Base-by-base conservation (phyloP, 495 filamentous ascomycete species). In the Neurospora cerealis region DNA sequence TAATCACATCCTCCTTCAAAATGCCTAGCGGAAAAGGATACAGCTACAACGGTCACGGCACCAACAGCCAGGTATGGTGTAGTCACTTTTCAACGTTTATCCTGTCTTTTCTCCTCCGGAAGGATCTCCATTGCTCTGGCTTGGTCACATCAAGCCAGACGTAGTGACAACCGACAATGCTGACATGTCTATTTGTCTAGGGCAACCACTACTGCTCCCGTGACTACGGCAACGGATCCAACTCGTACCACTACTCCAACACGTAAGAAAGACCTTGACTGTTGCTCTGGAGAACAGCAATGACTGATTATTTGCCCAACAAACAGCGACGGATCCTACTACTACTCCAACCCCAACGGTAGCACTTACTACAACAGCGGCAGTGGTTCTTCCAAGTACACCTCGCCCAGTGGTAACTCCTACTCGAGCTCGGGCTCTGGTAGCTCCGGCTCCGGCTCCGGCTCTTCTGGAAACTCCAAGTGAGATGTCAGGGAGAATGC, bases 331-430 rank as follows among this genome's bases (percentile, higher is more conserved):
- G 86, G 87, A 9, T 86, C 83, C n/a, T 90, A 89, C 83, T 88
- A 89, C 77, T 89, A 89, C 79, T 87, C 83, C 71, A 90, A 89
- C 79, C 79, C 87, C 54, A 82, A 89, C 71, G 83, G 84, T 4
- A 83, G 81, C 75, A 83, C 80, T 32, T 86, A 85, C 79, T 79
- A 84, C 80, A 84, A 85, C 77, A 78, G 83, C 70, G 83, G 85
- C 74, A 71, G 75, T 34, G 85, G 85, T 4, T 72, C 78, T 48
- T 84, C 83, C 17, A 83, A 77, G 13, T 86, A 86, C 76, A 85
- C 83, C 3, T 70, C 83, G 2, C 75, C 85, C 0, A 81, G 79
- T 37, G 83, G 84, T 21, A 7, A 37, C 19, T 72, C 32, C 4
- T 70, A 60, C 28, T 79, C 78, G 5, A 34, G 54, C 54, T 60